Conservation (phyloP, 106 monocot species). For the Narthecium ossifragum region DNA sequence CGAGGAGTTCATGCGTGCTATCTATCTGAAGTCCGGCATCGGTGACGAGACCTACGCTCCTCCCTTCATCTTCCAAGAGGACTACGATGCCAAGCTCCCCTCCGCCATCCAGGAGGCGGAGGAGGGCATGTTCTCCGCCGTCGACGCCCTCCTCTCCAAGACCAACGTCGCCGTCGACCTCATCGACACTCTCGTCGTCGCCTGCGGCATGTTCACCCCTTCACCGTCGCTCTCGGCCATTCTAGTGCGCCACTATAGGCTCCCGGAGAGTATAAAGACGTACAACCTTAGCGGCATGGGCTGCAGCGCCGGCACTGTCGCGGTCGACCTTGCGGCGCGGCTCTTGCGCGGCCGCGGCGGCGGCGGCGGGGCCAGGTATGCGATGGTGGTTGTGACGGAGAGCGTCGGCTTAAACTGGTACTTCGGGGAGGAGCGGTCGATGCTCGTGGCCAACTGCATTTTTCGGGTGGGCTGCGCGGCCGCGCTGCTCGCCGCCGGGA, state of each 20-base stretch:
- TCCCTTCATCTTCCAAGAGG: conserved; percentile 43
- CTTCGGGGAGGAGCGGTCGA: conserved; percentile 60
- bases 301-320: conserved; percentile 44
- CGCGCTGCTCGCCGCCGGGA: conserved; percentile 49
- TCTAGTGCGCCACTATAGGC: conserved; percentile 27
- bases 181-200: conserved; percentile 43
- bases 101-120: conserved; percentile 45
- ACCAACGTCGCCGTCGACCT: conserved; percentile 14
- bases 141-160: conserved; percentile 40
- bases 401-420: conserved; percentile 71
- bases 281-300: conserved; percentile 74
- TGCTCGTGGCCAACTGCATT: conserved; percentile 88
- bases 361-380: conserved; percentile 18
- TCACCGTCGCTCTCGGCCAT: conserved; percentile 52
- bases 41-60: conserved; percentile 69
- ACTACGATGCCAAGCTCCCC: conserved; percentile 19
- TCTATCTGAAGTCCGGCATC: conserved; percentile 70
- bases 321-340: conserved; percentile 49
- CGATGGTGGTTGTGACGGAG: conserved; percentile 62
- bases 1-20: conserved; percentile 60
- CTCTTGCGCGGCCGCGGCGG: conserved; percentile 12
- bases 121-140: conserved; percentile 41
- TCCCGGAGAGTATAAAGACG: conserved; percentile 16
- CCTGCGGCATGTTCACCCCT: conserved; percentile 44
- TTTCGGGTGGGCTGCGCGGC: conserved; percentile 65